Evolutionary conservation across 331 rosid genomes (phyloP), one percentile per base, ranked within the genome.

Genomic region (Acacia concinna): DNA sequence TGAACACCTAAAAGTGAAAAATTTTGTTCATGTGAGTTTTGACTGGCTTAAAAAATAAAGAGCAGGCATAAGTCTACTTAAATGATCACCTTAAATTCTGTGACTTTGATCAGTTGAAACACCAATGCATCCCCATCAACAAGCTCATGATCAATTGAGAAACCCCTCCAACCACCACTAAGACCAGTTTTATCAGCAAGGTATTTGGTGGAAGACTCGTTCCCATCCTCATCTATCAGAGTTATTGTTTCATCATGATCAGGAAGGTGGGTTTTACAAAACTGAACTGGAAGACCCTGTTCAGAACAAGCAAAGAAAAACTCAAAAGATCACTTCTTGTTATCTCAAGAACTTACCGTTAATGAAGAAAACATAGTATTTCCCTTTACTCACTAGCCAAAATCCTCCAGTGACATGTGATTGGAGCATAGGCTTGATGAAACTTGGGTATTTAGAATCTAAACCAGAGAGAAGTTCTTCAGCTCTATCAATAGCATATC

Each of bases 81-180:
- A 14, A 28, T 32, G 51, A 51, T 82, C 35, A 89, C 93, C 91
- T 87, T 87, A 77, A 89, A 85, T 69, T 68, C 31, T 13, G 91
- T 87, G 11, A 82, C 88, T 44, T 68, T 79, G 46, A 84, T 76
- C 74, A 88, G 49, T n/a, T 90, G 94, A 73, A 88, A 90, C 72
- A 90, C 91, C 76, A 90, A 37, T 5, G 94, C 86, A 82, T 90
- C 94, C 63, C 91, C 94, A 88, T 90, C 90, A 59, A 86, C 88
- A 65, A 90, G 82, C 44, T 84, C 83, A 82, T 90, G 91, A 67
- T 87, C 86, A 67, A 84, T 80, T 30, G 91, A 70, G 43, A 87
- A 89, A 30, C 91, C 93, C 74, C 81, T 86, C 93, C 93, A 89
- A 43, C 74, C 74, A 30, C 56, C 74, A 43, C 74, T 68, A 14